Evolutionary conservation across 2,329 filamentous ascomycete species (phyloP), one percentile per base, ranked within the genome.

Genomic region (Beauveria scarabaeidicola): DNA sequence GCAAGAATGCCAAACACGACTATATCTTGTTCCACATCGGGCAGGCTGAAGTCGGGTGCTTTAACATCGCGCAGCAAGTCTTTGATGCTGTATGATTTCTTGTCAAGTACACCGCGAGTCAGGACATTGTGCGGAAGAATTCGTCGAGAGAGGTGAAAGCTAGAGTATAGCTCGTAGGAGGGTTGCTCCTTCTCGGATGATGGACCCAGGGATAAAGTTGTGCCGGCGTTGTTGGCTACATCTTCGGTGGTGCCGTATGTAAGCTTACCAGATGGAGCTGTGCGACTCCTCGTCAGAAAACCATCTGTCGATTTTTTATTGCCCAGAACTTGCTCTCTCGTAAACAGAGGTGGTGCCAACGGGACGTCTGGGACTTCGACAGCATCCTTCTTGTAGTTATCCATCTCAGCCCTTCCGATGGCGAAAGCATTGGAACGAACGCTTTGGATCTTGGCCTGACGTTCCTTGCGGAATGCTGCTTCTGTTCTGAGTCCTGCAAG

Each of bases 1-100:
- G 90, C 91, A 23, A 99, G 82, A 61, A 97, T 87, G 9, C 85
- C 94, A 67, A 97, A 87, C 2, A 97, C 83, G 8, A 99, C 91
- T 67, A 92, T 89, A 71, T 99, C 93, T 57, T 89, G 85, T 67
- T 97, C 91, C 56, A 91, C 79, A 61, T 88, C 85, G 0, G 95
- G 92, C 0, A 93, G 81, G 40, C 89, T 83, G 70, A 90, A 99
- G 36, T 89, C 81, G 0, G 94, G 94, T 1, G 86, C 84, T 72
- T 92, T 96, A 63, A 99, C 86, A 13, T 83, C 81, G 66, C 86
- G 87, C 11, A 97, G 77, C 5, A 99, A 78, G 64, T 95, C 89
- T 6, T 93, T 89, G 62, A 99, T 81, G 1, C 81, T 82, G 65
- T 91, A 88, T 2, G 88, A 78, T 56, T 88, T 90, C 72, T 94